phyloP scores from a whole-genome alignment of 2,329 filamentous ascomycete species.

The Paecilomyces sp. region DNA sequence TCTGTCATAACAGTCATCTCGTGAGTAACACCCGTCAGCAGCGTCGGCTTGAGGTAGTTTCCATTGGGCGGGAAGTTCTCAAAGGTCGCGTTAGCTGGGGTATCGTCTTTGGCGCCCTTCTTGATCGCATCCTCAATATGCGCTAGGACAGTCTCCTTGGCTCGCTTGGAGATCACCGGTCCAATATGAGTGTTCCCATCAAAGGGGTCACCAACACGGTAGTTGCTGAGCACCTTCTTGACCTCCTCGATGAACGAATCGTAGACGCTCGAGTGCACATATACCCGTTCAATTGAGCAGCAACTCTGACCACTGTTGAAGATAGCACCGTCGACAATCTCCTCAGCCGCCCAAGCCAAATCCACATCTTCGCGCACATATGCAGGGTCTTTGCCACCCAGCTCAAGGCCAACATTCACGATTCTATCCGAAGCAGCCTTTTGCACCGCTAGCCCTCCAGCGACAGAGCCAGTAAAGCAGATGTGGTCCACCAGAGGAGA shows the following conservation, averaged over 20 bases:
- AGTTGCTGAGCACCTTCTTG: slow-evolving; percentile 71
- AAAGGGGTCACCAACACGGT: slow-evolving; percentile 82
- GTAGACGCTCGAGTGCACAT: slow-evolving; percentile 79
- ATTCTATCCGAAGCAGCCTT: slow-evolving; percentile 76
- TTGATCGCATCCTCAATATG: slow-evolving; percentile 77
- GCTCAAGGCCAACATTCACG: slow-evolving; percentile 79
- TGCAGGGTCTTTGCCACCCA: slow-evolving; percentile 91
- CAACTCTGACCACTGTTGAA: slow-evolving; percentile 99
- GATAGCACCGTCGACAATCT: slow-evolving; percentile 91
- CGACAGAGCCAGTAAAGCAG: slow-evolving; percentile 91
- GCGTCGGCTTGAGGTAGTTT: slow-evolving; percentile 81
- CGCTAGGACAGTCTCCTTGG: slow-evolving; percentile 65
- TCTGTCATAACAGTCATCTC: slow-evolving; percentile 84
- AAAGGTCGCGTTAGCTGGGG: slow-evolving; percentile 75
- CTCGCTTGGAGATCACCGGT: slow-evolving; percentile 76
- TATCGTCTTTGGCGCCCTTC: slow-evolving; percentile 77
- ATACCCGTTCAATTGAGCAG: slow-evolving; percentile 86
- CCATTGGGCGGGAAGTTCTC: slow-evolving; percentile 64
- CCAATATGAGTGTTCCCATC: slow-evolving; percentile 74
- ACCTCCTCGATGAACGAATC: slow-evolving; percentile 73
- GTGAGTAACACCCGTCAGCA: slow-evolving; percentile 73
- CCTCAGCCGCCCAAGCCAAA: slow-evolving; percentile 80
- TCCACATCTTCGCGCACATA: slow-evolving; percentile 85
- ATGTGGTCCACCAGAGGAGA: slow-evolving; percentile 71
- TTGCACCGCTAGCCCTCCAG: slow-evolving; percentile 78